Evolutionary conservation across 2,329 filamentous ascomycete species (phyloP), one percentile per base, ranked within the genome.

Genomic region (Madurella mycetomatis): DNA sequence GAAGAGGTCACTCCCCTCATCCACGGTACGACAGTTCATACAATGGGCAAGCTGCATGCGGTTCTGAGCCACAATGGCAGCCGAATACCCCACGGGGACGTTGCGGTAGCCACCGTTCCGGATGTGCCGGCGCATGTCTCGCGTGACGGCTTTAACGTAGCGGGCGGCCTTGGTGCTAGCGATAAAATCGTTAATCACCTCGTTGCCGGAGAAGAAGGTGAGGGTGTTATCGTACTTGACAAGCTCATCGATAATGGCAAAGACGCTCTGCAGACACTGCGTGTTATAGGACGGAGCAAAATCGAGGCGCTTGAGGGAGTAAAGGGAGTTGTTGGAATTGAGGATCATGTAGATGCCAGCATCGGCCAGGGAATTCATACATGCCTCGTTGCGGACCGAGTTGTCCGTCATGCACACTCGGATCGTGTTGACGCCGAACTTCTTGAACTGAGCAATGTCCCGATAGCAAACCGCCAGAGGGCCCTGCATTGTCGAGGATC

Each of bases 331-430:
- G 83, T 95, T 95, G 77, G 94, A 88, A 66, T 96, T 91, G 49
- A 95, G 79, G 39, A 95, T 89, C 50, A 95, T 82, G 78, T 96
- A 96, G 77, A 96, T 96, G 65, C 89, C 89, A 59, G 90, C 91
- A 65, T 88, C 87, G 49, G 84, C 85, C 57, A 96, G 80, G 44
- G 81, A 78, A 57, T 79, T 76, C 92, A 96, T 96, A 78, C 92
- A 96, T 59, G 84, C 80, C 65, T 92, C 85, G 74, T 96, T 92
- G 71, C 86, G 74, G 64, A 78, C 75, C 48, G 85, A 85, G 80
- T 96, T 96, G 78, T 96, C 92, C 62, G 95, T 85, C 15, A 87
- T 90, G 80, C 96, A 96, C 58, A 96, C 88, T 72, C 92, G 91
- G 68, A 96, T 79, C 25, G 90, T 91, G 79, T 96, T 96, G 74